These are phyloP conservation scores for Fusarium sacchari DNA, from an alignment of 2,329 filamentous ascomycete genomes.

Conservation along the genomic window DNA sequence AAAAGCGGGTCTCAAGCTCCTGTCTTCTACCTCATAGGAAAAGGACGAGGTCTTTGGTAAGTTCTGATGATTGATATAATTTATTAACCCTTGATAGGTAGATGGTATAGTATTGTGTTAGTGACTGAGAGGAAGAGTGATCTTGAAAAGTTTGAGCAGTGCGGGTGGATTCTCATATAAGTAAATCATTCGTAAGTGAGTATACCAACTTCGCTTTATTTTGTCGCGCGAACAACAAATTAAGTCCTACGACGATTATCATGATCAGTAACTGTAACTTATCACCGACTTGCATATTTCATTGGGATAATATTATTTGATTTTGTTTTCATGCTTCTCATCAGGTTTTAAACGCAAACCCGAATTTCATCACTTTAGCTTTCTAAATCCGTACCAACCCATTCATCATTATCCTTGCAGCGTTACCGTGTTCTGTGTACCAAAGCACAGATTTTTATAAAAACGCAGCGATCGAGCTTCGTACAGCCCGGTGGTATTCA, in stretches of 20 bases:
- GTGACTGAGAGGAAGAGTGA: not conserved
- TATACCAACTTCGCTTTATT: not conserved
- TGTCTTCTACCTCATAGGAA: not conserved
- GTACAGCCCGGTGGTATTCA: constrained; percentile 36
- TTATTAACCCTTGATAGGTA: not conserved
- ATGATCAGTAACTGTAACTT: not conserved
- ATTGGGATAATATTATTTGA: not conserved
- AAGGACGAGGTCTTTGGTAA: not conserved
- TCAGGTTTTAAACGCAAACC: constrained; percentile 27
- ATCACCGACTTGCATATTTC: not conserved
- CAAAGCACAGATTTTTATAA: constrained; percentile 38
- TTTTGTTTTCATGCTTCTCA: constrained; percentile 26
- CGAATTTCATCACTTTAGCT: constrained; percentile 36
- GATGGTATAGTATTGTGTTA: not conserved
- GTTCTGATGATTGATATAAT: not conserved
- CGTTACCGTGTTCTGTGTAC: constrained; percentile 37
- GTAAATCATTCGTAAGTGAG: not conserved
- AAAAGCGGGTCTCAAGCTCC: constrained; percentile 33
- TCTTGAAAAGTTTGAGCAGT: not conserved
- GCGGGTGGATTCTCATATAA: not conserved
- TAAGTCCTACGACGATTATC: not conserved
- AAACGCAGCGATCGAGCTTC: constrained; percentile 37
- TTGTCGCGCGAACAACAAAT: not conserved
- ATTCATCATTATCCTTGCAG: constrained; percentile 44
- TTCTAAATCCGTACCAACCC: constrained; percentile 41